Conservation (phyloP, 1,139 yeast species). For the Debaryomyces subglobosus region DNA sequence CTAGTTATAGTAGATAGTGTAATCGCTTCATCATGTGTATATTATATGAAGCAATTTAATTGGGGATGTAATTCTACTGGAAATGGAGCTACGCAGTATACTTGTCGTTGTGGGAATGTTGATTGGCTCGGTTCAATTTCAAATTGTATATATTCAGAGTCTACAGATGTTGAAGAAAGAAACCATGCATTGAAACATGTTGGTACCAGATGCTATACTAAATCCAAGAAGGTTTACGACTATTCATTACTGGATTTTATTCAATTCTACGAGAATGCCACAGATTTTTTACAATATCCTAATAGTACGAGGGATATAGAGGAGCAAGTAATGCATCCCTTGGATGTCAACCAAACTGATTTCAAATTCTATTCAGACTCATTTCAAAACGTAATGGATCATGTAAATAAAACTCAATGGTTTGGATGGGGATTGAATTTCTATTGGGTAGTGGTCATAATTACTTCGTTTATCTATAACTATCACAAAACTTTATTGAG, state of each 20-base stretch:
- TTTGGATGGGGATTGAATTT: conserved; percentile 44
- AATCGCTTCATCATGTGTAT: conserved; percentile 41
- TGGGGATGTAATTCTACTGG: conserved; percentile 42
- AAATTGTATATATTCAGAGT: conserved; percentile 31
- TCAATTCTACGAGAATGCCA: conserved; percentile 31
- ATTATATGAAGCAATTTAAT: conserved; percentile 32
- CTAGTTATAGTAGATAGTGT: conserved; percentile 31
- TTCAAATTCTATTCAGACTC: conserved; percentile 30
- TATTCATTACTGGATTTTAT: conserved; percentile 32
- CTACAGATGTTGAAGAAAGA: conserved; percentile 22
- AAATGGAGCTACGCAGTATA: conserved; percentile 29
- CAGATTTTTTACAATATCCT: conserved; percentile 26
- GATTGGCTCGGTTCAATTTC: conserved; percentile 27
- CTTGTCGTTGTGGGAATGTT: conserved; percentile 38
- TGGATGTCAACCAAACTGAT: conserved; percentile 27
- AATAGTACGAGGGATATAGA: conserved; percentile 11
- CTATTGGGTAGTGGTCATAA: conserved; percentile 37
- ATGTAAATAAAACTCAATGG: conserved; percentile 35
- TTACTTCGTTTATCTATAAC: conserved; percentile 27
- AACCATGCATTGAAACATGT: conserved; percentile 40
- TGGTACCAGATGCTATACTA: conserved; percentile 28
- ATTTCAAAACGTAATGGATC: conserved; percentile 30
- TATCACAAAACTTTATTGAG: conserved; percentile 7
- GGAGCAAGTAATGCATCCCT: conserved; percentile 22
- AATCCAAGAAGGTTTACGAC: conserved; percentile 25